These are phyloP conservation scores for Geotrichum australiense DNA, from an alignment of 1,139 yeast genomes.

Conservation along the genomic window DNA sequence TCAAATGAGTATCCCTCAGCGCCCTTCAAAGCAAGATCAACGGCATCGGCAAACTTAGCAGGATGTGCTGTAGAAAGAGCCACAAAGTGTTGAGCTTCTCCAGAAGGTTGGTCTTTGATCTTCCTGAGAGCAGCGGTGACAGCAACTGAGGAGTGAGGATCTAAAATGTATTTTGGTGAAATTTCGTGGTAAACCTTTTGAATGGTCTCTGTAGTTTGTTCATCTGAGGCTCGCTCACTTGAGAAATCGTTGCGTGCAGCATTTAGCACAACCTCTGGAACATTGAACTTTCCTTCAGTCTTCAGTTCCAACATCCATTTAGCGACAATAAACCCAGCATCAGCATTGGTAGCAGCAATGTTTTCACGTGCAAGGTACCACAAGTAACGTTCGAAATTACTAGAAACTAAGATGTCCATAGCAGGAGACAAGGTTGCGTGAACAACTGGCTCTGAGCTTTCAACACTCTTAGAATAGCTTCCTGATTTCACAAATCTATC, in stretches of 20 bases:
- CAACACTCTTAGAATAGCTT: slow-evolving; percentile 52
- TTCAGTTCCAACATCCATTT: slow-evolving; percentile 78
- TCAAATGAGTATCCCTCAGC: slow-evolving; percentile 77
- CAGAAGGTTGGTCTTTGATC: slow-evolving; percentile 42
- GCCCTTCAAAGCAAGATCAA: slow-evolving; percentile 63
- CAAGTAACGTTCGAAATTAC: slow-evolving; percentile 90
- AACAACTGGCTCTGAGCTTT: slow-evolving; percentile 51
- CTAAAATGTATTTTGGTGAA: slow-evolving; percentile 72
- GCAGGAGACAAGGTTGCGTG: slow-evolving; percentile 94
- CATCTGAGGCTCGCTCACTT: slow-evolving; percentile 74
- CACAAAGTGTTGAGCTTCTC: slow-evolving; percentile 47
- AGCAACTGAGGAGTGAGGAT: slow-evolving; percentile 97
- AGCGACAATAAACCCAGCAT: slow-evolving; percentile 69
- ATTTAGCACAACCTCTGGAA: slow-evolving; percentile 54
- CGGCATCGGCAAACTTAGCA: slow-evolving; percentile 96
- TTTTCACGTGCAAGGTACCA: slow-evolving; percentile 86
- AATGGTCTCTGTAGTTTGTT: slow-evolving; percentile 71
- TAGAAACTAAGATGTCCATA: slow-evolving; percentile 93
- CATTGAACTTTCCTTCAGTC: slow-evolving; percentile 65
- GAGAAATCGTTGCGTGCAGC: slow-evolving; percentile 65
- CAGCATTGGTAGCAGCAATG: slow-evolving; percentile 48
- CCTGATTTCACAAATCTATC: slow-evolving; percentile 88
- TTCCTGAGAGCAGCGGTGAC: slow-evolving; percentile 66
- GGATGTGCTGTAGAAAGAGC: slow-evolving; percentile 97
- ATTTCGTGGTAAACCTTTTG: slow-evolving; percentile 54